These are phyloP conservation scores for Penicillium flavigenum DNA, from an alignment of 495 filamentous ascomycete species.

Conservation along the genomic window DNA sequence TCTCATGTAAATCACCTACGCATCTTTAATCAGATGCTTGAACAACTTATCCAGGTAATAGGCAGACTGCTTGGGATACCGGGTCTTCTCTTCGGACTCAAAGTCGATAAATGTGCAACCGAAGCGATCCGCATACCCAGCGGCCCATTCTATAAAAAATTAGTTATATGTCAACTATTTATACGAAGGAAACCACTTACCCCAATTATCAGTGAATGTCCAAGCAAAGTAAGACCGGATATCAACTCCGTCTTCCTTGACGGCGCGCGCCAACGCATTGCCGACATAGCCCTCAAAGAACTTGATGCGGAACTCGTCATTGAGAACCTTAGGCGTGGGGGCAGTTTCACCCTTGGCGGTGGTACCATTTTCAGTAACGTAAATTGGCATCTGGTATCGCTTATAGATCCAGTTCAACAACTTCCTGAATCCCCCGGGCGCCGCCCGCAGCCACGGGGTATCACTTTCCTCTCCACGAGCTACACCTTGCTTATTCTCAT, in stretches of 20 bases:
- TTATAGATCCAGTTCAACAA: constrained; percentile 44
- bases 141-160: constrained; percentile 43
- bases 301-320: constrained; percentile 45
- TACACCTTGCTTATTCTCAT: constrained; percentile 46
- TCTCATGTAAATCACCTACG: not conserved
- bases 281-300: constrained; percentile 50
- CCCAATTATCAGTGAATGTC: constrained; percentile 50
- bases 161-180: constrained; percentile 2
- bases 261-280: constrained; percentile 41
- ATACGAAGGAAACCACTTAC: constrained; percentile 15
- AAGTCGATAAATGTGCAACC: constrained; percentile 47
- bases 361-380: constrained; percentile 53
- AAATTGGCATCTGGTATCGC: constrained; percentile 47
- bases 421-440: constrained; percentile 45
- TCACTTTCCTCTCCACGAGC: constrained; percentile 49
- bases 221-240: constrained; percentile 51
- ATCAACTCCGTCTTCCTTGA: constrained; percentile 45
- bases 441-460: constrained; percentile 44
- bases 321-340: constrained; percentile 36
- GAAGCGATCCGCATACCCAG: constrained; percentile 50
- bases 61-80: constrained; percentile 47
- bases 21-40: constrained; percentile 36
- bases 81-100: constrained; percentile 44
- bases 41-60: constrained; percentile 45
- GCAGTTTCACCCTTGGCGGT: constrained; percentile 47